Base-by-base conservation (phyloP, 2,329 filamentous ascomycete genomes). In the Fusarium heterosporum region DNA sequence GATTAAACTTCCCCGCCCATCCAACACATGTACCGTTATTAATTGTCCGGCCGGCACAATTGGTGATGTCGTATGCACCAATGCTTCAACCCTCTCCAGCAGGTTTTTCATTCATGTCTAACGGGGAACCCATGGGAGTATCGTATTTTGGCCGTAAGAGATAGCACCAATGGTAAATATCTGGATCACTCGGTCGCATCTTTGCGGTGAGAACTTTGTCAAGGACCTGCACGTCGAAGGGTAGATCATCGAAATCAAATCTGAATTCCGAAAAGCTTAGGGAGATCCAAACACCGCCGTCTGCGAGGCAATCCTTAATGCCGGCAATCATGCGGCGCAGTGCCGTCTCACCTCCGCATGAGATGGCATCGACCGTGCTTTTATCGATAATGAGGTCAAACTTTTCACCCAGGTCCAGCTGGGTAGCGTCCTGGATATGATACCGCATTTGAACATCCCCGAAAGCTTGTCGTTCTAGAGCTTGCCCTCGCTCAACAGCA, bases 321-420 rank as follows among this genome's bases (percentile, higher is more conserved):
- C 77, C 70, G 11, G 69, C 39, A 6, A 75, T 76, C 81, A 85
- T 83, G 2, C 72, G 64, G 26, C 74, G 61, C 3, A 84, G 45
- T 3, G 76, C 70, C 8, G 72, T 75, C 5, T 75, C 74, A 8
- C 80, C 83, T 14, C 76, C 82, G 41, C 83, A 85, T 1, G 82
- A 78, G 6, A 85, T 73, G 4, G 83, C 82, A 42, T 85, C 83
- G 6, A 72, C 80, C 1, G 83, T 84, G 71, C 82, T 80, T 69
- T 85, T 85, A 68, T 85, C 83, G 14, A 85, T 58, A 5, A 83
- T 76, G 6, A 85, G 69, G 49, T 83, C 76, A 41, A 79, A 84
- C 14, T 65, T 66, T 9, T 65, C 55, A 9, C 40, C 40, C 12
- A 71, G 46, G 29, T 49, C 28, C 19, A 84, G 72, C 48, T 74